Base-by-base conservation (phyloP, 2,329 filamentous ascomycete species). In the Chaetothyriales sp. region DNA sequence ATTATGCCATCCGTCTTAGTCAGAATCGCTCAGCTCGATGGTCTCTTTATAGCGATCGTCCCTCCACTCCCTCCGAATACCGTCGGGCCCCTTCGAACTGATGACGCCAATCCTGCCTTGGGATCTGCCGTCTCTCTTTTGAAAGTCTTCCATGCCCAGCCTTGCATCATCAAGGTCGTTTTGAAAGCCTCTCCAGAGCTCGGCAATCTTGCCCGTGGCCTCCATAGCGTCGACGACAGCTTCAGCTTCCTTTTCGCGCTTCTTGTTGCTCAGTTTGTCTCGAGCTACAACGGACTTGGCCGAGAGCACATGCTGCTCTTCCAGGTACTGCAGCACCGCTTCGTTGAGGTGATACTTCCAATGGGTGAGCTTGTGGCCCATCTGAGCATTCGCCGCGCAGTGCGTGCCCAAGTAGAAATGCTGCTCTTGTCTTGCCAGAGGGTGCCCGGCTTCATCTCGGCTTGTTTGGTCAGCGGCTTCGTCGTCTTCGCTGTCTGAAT, bases 301-400 rank as follows among this genome's bases (percentile, higher is more conserved):
- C 0, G 69, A 70, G 56, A 83, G 72, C 56, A 83, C 75, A 0
- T 79, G 80, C 53, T 81, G 73, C 1, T 65, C 65, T 20, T 73
- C 66, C 0, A 92, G 76, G 50, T 77, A 78, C 25, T 76, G 73
- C 20, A 83, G 72, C 0, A 89, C 81, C 76, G 78, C 85, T 57
- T 82, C 75, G 62, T 85, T 82, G n/a, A 90, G 77, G 46, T 81
- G 77, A 54, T 77, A 78, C 52, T 83, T 82, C 86, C 86, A 89
- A 67, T 92, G 86, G 4, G 80, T 75, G 2, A 90, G 73, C 1
- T 75, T 76, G 62, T 90, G 86, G 0, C 84, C 82, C 43, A 82
- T 82, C 57, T 80, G 73, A 0, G 86, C 85, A 58, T 83, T 83
- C 29, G 69, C 67, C 61, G 75, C 77, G 69, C 81, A 85, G 54